These are phyloP conservation scores for button mushroom (Agaricus bisporus) DNA, from an alignment of 768 basidiomycete genomes.

Conservation along the genomic window DNA sequence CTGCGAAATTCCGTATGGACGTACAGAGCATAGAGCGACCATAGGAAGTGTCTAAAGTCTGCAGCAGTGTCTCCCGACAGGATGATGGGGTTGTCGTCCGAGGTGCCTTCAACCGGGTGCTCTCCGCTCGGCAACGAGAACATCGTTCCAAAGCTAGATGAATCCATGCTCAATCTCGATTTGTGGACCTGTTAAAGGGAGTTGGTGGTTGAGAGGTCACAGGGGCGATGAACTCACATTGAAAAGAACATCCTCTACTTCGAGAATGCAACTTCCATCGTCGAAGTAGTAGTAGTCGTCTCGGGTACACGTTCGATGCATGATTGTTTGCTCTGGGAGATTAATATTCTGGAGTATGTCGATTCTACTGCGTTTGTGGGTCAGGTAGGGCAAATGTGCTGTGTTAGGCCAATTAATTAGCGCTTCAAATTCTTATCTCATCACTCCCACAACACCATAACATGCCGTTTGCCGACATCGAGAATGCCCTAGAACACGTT, in stretches of 20 bases:
- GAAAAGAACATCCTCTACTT: slow-evolving; percentile 60
- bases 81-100: slow-evolving; percentile 60
- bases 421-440: background rate
- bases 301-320: slow-evolving; percentile 16
- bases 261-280: slow-evolving; percentile 64
- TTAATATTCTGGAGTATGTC: slow-evolving; percentile 4
- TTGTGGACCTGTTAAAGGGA: slow-evolving; percentile 1
- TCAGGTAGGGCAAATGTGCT: background rate
- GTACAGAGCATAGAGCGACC: slow-evolving; percentile 74
- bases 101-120: slow-evolving; percentile 45
- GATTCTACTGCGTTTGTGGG: slow-evolving; percentile 6
- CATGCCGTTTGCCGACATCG: too few relatives aligned
- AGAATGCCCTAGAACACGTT: too few relatives aligned
- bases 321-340: slow-evolving; percentile 4
- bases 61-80: slow-evolving; percentile 55
- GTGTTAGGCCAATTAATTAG: background rate
- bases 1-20: slow-evolving; percentile 28
- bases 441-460: background rate
- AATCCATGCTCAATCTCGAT: slow-evolving; percentile 51
- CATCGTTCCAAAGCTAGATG: slow-evolving; percentile 58
- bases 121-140: slow-evolving; percentile 62
- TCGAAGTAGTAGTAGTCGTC: slow-evolving; percentile 59
- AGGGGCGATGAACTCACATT: slow-evolving; percentile 35
- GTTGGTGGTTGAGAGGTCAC: background rate
- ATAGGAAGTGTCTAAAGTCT: slow-evolving; percentile 70